A percentile compares a stretch with the other conserved stretches of the same genome.
Evolutionary conservation across 805 yeast genomes (phyloP).

Genomic region (Candida maris): DNA sequence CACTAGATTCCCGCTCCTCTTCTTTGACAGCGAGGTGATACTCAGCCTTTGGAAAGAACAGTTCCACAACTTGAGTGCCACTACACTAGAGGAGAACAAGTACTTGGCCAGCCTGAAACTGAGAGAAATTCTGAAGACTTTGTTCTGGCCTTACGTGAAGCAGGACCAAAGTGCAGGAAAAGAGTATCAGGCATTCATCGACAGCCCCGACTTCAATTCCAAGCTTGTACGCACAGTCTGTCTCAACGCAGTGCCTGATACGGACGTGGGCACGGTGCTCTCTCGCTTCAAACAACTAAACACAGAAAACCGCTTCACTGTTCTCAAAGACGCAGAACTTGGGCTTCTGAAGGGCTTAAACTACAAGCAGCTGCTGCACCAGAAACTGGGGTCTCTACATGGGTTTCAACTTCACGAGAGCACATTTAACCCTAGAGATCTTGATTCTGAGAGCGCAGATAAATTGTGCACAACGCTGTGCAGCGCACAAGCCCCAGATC

Average conservation of each 20-base stretch:
- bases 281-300: slow-evolving; percentile 16
- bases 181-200: slow-evolving; percentile 5
- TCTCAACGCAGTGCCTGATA: slow-evolving; percentile 5
- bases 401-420: slow-evolving; percentile 20
- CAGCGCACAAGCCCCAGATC: slow-evolving; percentile 5
- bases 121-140: slow-evolving; percentile 18
- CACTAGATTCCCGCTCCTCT: slow-evolving; percentile 7
- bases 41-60: slow-evolving; percentile 18
- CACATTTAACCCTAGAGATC: slow-evolving; percentile 13
- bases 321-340: slow-evolving; percentile 23
- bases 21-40: slow-evolving; percentile 2
- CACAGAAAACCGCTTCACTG: slow-evolving; percentile 16
- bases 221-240: slow-evolving; percentile 6
- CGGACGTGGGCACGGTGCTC: slow-evolving; percentile 7
- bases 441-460: slow-evolving; percentile 20
- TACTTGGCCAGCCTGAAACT: slow-evolving; percentile 9
- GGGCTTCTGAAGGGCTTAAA: slow-evolving; percentile 9
- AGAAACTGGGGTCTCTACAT: slow-evolving; percentile 1
- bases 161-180: not conserved
- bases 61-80: slow-evolving; percentile 7
- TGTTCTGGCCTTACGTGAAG: slow-evolving; percentile 19
- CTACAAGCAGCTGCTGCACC: not conserved
- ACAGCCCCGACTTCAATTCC: slow-evolving; percentile 5
- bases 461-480: slow-evolving; percentile 8
- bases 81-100: slow-evolving; percentile 1